Conservation (phyloP, 805 yeast species). For the Metschnikowia lochheadii region DNA sequence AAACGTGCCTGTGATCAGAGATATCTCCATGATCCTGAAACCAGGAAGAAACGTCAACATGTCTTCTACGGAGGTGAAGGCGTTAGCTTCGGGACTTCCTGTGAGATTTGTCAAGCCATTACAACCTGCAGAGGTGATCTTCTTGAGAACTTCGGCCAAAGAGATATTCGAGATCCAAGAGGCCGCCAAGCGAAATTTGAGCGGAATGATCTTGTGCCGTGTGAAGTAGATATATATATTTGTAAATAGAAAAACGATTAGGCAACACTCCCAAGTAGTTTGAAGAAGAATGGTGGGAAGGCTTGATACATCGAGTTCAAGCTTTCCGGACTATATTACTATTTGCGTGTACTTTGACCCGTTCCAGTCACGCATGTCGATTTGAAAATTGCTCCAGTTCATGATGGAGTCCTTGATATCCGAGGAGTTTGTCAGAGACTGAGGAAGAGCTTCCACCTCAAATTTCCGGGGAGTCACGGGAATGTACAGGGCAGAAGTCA, state of each 20-base stretch:
- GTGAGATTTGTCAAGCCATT: constrained; percentile 75
- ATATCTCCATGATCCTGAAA: constrained; percentile 70
- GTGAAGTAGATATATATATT: constrained; percentile 37
- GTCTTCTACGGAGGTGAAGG: constrained; percentile 57
- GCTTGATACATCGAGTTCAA: not conserved
- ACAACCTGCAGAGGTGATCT: constrained; percentile 84
- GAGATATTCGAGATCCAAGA: constrained; percentile 75
- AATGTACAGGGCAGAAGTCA: no score
- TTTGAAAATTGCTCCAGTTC: constrained; percentile 81
- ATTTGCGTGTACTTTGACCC: constrained; percentile 46
- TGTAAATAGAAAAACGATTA: constrained; percentile 9
- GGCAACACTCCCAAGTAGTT: not conserved
- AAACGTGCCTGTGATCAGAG: constrained; percentile 68
- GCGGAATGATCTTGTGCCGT: constrained; percentile 82
- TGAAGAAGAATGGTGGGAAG: no score
- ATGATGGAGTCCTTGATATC: constrained; percentile 55
- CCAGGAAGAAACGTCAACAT: constrained; percentile 78
- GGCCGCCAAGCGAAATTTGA: constrained; percentile 68
- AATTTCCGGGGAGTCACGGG: constrained; percentile 20
- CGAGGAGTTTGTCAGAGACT: constrained; percentile 28
- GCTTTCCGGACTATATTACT: constrained; percentile 17
- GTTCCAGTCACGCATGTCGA: constrained; percentile 84
- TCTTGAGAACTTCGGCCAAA: constrained; percentile 48
- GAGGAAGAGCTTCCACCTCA: constrained; percentile 16
- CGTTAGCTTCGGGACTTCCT: constrained; percentile 70